Percentiles rank a stretch among this genome's conserved stretches.
These are phyloP conservation scores for Carex sylvatica DNA, from an alignment of 202 grass and related monocot genomes.

Conservation along the genomic window DNA sequence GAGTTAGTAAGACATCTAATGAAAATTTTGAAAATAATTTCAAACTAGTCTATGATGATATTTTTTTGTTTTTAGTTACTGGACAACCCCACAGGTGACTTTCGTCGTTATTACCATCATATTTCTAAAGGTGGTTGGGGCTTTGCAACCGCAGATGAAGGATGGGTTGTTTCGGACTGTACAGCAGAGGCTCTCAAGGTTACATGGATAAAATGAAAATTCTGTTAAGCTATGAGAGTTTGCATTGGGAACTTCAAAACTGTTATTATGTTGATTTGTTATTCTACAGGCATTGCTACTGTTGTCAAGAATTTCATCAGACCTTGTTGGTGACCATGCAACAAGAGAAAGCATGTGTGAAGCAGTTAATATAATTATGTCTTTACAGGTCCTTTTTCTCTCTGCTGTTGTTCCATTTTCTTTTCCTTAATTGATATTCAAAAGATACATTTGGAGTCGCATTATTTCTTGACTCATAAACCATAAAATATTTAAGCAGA, in stretches of 20 bases:
- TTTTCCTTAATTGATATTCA: too few species aligned
- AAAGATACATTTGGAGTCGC: too few species aligned
- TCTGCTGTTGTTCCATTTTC: too few species aligned
- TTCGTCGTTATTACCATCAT: constrained; percentile 44
- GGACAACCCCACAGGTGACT: constrained; percentile 61
- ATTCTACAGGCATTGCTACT: constrained; percentile 55
- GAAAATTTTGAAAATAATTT: background rate
- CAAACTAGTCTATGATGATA: background rate
- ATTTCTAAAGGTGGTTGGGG: constrained; percentile 71
- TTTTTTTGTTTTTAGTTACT: constrained; percentile 44
- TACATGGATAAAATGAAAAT: constrained; percentile 11
- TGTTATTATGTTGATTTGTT: background rate
- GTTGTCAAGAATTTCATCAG: too few species aligned
- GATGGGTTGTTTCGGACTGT: constrained; percentile 71
- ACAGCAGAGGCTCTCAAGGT: constrained; percentile 88
- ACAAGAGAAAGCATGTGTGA: too few species aligned
- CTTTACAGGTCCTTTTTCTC: too few species aligned
- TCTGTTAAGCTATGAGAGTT: background rate
- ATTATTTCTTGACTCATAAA: too few species aligned
- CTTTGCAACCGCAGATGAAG: constrained; percentile 64
- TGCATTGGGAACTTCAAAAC: background rate
- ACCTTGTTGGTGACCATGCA: too few species aligned
- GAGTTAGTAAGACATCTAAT: background rate
- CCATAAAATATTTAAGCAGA: too few species aligned
- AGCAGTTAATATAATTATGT: too few species aligned